Evolutionary conservation across 208 protist species (phyloP).

Genomic region (Leishmania turanica): DNA sequence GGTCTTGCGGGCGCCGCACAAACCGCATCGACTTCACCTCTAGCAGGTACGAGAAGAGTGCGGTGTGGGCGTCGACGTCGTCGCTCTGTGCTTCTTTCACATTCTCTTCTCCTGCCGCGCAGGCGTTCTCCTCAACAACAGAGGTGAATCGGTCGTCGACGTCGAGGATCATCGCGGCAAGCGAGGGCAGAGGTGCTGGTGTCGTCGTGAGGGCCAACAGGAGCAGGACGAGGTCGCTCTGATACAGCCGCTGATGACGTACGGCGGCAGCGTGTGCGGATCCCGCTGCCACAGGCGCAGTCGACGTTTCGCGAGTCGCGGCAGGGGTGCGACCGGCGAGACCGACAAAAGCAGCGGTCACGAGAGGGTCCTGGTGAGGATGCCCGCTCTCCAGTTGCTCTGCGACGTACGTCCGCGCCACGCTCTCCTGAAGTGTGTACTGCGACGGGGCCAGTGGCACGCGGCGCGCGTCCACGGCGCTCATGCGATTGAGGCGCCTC

Average conservation of each 20-base stretch:
- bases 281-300: background rate
- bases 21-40: conserved; percentile 39
- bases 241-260: conserved; percentile 66
- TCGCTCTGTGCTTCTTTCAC: background rate
- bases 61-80: conserved; percentile 48
- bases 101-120: conserved; percentile 7
- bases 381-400: conserved; percentile 60
- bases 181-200: conserved; percentile 10
- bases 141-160: background rate
- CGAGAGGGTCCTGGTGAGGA: conserved; percentile 52
- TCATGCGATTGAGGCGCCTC: conserved; percentile 46
- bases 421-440: conserved; percentile 44
- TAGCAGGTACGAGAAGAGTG: conserved; percentile 54
- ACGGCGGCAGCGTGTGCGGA: background rate
- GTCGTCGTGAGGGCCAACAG: conserved; percentile 59
- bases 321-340: background rate
- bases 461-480: conserved; percentile 27
- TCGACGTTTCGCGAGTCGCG: background rate
- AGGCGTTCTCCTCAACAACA: background rate
- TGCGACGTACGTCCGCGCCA: conserved; percentile 36
- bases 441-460: conserved; percentile 35
- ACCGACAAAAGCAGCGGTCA: conserved; percentile 44
- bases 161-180: background rate
- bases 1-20: conserved; percentile 29
- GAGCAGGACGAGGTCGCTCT: conserved; percentile 84